A percentile compares a stretch with the other conserved stretches of the same genome.
These are phyloP conservation scores for Chernovozyma sophiae-reginae DNA, from an alignment of 1,139 yeast genomes.

Conservation along the genomic window DNA sequence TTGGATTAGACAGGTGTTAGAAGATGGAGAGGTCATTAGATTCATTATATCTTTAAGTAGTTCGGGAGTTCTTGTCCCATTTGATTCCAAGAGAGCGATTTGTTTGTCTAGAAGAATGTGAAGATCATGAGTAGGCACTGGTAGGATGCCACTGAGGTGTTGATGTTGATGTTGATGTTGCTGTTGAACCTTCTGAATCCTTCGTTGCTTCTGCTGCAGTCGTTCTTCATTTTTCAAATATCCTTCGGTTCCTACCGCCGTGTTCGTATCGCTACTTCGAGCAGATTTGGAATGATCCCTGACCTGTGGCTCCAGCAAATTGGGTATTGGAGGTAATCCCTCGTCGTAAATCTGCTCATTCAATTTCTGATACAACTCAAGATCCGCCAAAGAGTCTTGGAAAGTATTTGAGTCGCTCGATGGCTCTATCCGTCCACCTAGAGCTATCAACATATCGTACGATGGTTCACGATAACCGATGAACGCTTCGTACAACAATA, in stretches of 20 bases:
- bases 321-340: conserved; percentile 9
- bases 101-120: conserved; percentile 53
- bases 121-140: conserved; percentile 52
- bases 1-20: conserved; percentile 39
- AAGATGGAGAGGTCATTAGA: conserved; percentile 38
- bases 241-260: not conserved
- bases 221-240: not conserved
- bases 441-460: not conserved
- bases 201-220: not conserved
- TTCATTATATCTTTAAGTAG: conserved; percentile 40
- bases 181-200: not conserved
- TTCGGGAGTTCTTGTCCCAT: conserved; percentile 51
- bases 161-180: conserved; percentile 3
- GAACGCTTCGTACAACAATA: conserved; percentile 52
- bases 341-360: not conserved
- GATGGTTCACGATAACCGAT: conserved; percentile 28
- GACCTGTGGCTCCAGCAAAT: not conserved
- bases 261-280: not conserved
- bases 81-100: conserved; percentile 50
- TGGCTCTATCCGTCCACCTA: conserved; percentile 1
- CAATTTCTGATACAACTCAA: conserved; percentile 1
- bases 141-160: conserved; percentile 16
- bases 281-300: too few relatives aligned
- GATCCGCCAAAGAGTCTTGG: conserved; percentile 1
- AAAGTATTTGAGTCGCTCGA: not conserved